A percentile compares a stretch with the other conserved stretches of the same genome.
Evolutionary conservation across 2,329 filamentous ascomycete genomes (phyloP).

Genomic region (Scopulariopsis brevicaulis): DNA sequence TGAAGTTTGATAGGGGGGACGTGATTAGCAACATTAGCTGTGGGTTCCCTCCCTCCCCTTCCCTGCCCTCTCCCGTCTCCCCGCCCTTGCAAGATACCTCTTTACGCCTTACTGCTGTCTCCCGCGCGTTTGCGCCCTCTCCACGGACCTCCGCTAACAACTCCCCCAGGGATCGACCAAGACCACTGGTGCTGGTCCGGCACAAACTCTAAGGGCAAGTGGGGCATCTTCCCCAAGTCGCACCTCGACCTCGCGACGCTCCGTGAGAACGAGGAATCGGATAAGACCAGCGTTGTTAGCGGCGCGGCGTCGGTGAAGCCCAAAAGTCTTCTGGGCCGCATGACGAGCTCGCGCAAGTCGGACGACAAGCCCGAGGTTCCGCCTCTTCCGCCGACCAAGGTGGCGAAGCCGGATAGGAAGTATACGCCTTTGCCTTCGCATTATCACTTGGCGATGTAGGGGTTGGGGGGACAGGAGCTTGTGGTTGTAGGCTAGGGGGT

Average conservation of each 20-base stretch:
- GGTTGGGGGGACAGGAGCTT: neutral
- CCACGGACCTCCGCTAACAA: conserved; percentile 1
- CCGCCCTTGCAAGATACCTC: too few species aligned
- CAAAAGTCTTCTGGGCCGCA: conserved; percentile 1
- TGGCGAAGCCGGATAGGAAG: neutral
- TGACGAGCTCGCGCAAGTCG: conserved; percentile 5
- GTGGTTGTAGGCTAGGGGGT: neutral
- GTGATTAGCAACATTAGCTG: conserved; percentile 53
- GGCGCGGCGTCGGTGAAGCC: neutral
- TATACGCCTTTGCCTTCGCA: neutral
- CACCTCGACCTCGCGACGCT: conserved; percentile 35
- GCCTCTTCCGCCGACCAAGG: neutral
- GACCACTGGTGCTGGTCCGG: conserved; percentile 48
- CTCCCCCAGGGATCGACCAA: conserved; percentile 26
- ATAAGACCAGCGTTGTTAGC: neutral
- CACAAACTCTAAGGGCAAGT: conserved; percentile 37
- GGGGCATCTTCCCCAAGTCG: conserved; percentile 39
- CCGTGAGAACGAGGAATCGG: conserved; percentile 16
- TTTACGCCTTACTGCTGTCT: neutral
- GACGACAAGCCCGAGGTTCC: conserved; percentile 1
- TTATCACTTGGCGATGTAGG: neutral
- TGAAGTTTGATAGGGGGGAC: conserved; percentile 56
- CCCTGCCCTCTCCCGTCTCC: neutral
- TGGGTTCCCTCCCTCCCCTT: conserved; percentile 18
- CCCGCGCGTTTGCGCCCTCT: neutral